Evolutionary conservation across 805 yeast genomes (phyloP).

Genomic region (Lipomyces kockii): DNA sequence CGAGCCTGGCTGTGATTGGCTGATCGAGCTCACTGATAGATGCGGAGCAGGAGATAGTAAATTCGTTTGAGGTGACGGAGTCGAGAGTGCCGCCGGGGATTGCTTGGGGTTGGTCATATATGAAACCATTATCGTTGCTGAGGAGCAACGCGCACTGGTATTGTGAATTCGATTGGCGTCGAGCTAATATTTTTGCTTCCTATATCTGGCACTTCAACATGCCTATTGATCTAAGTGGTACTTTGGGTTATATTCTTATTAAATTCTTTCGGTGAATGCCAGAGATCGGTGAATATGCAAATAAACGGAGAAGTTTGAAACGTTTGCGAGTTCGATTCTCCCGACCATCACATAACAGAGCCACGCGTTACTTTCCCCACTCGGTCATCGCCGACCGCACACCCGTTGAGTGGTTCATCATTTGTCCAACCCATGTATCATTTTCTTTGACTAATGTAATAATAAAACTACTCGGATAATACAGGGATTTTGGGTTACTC

Average conservation of each 20-base stretch:
- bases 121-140: background rate
- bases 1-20: conserved; percentile 1
- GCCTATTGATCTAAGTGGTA: background rate
- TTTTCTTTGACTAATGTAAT: background rate
- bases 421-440: background rate
- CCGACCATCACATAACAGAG: no score
- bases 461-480: background rate
- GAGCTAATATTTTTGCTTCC: background rate
- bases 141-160: background rate
- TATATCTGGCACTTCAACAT: background rate
- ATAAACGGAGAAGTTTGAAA: no score
- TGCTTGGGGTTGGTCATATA: conserved; percentile 5
- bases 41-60: conserved; percentile 22
- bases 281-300: background rate
- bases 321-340: no score
- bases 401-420: no score
- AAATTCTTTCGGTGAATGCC: background rate
- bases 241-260: background rate
- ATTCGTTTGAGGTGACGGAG: conserved; percentile 24
- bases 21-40: conserved; percentile 1
- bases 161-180: background rate
- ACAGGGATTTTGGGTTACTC: background rate
- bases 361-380: no score
- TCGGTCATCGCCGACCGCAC: no score
- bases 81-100: conserved; percentile 24